Base-by-base conservation (phyloP, 345 rosid species). In the Aegle marmelos region DNA sequence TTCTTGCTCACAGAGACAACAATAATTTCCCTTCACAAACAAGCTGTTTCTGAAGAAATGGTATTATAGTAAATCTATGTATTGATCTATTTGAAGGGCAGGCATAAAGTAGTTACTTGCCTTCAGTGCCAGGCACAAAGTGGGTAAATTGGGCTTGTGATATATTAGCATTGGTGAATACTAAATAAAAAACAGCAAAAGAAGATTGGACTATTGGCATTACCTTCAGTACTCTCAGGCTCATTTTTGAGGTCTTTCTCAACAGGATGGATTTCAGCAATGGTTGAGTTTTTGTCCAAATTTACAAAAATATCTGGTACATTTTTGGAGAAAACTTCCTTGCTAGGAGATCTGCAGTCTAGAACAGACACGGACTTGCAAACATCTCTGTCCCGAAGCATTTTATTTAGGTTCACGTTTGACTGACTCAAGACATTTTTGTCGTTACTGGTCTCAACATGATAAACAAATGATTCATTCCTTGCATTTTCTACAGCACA, bases 201-300 rank as follows among this genome's bases (percentile, higher is more conserved):
- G 50, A 45, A 13, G 50, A 45, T 45, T 45, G 50, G 58, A 24
- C 58, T 8, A 70, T 57, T 54, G 59, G 39, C 72, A 79, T 39
- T 86, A 90, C 92, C 92, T 82, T 85, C 69, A 79, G 39, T 50
- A 74, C 77, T 82, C 84, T 77, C 72, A 34, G 66, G 73, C 80
- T 62, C 78, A 41, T 30, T 66, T 10, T 62, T 76, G 78, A 77
- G 19, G 53, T 76, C 72, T 72, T 82, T 78, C 63, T 74, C 82
- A 67, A 60, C 56, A n/a, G 57, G 64, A 79, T 56, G 73, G 74
- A 64, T 71, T 74, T 72, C 75, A 54, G 14, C 37, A 28, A 73
- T 72, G 56, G 72, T 56, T 22, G 73, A 79, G 54, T 71, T 81
- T 78, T 78, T 70, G 60, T 77, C 78, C 75, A 62, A 62, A 58